Conservation (phyloP, 2,329 filamentous ascomycete species). For the Xenoacremonium recifei region DNA sequence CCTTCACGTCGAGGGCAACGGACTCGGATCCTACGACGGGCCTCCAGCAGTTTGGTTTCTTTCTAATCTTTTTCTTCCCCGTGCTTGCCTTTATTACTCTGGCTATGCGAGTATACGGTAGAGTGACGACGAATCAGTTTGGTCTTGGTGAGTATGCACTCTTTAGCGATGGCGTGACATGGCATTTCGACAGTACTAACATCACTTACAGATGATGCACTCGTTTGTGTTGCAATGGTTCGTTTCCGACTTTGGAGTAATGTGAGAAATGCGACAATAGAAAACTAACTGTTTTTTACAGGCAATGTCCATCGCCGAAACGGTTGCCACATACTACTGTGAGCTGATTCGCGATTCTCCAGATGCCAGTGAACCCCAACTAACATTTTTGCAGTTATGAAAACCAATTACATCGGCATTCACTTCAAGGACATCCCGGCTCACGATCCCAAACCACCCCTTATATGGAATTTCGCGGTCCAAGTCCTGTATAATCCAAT, state of each 20-base stretch:
- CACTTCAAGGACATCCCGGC: too few relatives aligned
- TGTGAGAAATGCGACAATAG: too few relatives aligned
- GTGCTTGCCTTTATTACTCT: constrained; percentile 15
- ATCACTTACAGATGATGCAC: too few relatives aligned
- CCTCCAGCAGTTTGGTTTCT: constrained; percentile 15
- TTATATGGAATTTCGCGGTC: constrained; percentile 22
- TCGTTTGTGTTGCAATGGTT: too few relatives aligned
- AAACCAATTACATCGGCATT: constrained; percentile 19
- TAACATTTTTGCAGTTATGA: constrained; percentile 8
- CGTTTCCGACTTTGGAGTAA: too few relatives aligned
- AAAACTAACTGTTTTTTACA: neutral
- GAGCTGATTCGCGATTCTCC: too few relatives aligned
- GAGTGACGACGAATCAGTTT: constrained; percentile 15
- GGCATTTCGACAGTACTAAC: too few relatives aligned
- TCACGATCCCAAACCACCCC: too few relatives aligned
- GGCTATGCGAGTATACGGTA: constrained; percentile 16
- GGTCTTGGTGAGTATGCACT: constrained; percentile 17
- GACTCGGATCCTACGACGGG: constrained; percentile 16
- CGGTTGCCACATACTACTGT: too few relatives aligned
- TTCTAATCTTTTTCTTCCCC: constrained; percentile 17
- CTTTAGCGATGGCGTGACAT: too few relatives aligned
- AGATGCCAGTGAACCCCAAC: neutral
- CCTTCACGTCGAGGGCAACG: too few relatives aligned
- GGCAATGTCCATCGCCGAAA: neutral
- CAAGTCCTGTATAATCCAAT: constrained; percentile 43